phyloP scores from a whole-genome alignment of 257 asterid genomes.

The Solanum arcanum region DNA sequence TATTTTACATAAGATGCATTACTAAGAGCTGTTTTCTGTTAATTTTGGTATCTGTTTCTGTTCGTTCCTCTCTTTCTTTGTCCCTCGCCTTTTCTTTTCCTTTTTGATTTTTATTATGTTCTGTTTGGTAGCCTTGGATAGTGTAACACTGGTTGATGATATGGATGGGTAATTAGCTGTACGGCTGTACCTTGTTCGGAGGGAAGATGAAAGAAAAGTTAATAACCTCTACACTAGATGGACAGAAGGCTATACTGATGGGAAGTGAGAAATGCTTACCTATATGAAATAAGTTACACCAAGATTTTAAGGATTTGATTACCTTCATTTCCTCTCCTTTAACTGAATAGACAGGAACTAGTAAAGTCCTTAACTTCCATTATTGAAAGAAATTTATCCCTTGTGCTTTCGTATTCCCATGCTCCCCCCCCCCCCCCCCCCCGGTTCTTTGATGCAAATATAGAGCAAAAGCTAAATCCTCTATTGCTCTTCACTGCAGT shows the following conservation, averaged over 20 bases:
- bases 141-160: neutral
- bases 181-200: neutral
- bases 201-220: neutral
- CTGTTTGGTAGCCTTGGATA: neutral
- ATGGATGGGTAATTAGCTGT: neutral
- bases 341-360: neutral
- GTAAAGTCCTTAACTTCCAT: neutral
- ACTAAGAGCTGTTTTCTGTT: neutral
- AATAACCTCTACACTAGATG: neutral
- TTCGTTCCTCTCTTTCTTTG: neutral
- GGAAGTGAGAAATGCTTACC: neutral
- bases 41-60: neutral
- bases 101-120: neutral
- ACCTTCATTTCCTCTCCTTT: neutral
- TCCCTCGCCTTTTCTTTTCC: neutral
- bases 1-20: neutral
- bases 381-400: neutral
- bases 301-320: neutral
- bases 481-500: constrained; percentile 28
- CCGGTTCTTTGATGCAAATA: neutral
- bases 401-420: neutral
- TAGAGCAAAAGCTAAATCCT: neutral
- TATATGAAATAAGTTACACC: neutral
- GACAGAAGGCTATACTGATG: neutral
- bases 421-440: no score